A percentile compares a stretch with the other conserved stretches of the same genome.
phyloP scores from a whole-genome alignment of 1,139 yeast species.

The Sugiyamaella xylanicola region DNA sequence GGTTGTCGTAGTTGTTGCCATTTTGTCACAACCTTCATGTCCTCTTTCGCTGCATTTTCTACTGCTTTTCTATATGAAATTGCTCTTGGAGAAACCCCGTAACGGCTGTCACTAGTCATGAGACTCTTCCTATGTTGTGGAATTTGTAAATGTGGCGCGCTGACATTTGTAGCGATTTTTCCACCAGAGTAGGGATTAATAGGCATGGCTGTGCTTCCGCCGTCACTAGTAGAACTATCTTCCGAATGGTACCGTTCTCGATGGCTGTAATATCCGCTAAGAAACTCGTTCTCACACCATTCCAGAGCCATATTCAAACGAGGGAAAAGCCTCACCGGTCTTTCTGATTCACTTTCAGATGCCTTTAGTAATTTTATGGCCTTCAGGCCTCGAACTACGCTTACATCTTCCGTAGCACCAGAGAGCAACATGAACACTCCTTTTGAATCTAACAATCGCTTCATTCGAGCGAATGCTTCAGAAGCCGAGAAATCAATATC shows the following conservation, averaged over 20 bases:
- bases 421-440: constrained; percentile 74
- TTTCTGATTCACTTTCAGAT: constrained; percentile 21
- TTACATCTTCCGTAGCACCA: constrained; percentile 68
- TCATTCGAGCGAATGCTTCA: constrained; percentile 88
- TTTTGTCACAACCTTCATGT: constrained; percentile 35
- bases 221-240: background rate
- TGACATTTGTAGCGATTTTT: background rate
- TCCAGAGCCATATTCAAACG: constrained; percentile 87
- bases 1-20: constrained; percentile 55
- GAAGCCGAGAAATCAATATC: constrained; percentile 94
- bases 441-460: constrained; percentile 71
- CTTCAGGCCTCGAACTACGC: constrained; percentile 44
- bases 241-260: constrained; percentile 38
- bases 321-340: constrained; percentile 60
- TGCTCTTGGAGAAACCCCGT: constrained; percentile 63
- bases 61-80: constrained; percentile 66
- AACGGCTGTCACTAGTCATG: constrained; percentile 12
- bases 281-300: constrained; percentile 93
- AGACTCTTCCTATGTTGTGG: constrained; percentile 16
- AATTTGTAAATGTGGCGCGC: constrained; percentile 25
- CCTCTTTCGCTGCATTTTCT: constrained; percentile 50
- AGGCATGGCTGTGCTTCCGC: background rate
- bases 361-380: constrained; percentile 44
- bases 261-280: constrained; percentile 61
- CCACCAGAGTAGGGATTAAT: background rate